These are phyloP conservation scores for Huntiella decipiens DNA, from an alignment of 2,329 filamentous ascomycete species.

Conservation along the genomic window DNA sequence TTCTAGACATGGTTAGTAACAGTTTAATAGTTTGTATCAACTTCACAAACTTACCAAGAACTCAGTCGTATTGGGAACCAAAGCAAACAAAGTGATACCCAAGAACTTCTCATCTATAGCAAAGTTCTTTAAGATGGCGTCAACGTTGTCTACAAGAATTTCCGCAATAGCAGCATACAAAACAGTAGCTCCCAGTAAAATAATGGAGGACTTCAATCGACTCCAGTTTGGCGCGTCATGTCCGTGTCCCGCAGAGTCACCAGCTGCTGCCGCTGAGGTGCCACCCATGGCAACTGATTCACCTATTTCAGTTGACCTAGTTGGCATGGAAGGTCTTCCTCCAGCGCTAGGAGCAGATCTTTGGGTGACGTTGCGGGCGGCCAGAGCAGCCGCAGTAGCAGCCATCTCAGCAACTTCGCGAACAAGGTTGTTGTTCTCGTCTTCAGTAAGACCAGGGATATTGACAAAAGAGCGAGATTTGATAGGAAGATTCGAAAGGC, in stretches of 20 bases:
- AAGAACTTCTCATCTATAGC: slow-evolving; percentile 94
- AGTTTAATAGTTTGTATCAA: too few relatives aligned
- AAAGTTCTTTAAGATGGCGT: slow-evolving; percentile 80
- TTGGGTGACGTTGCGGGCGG: slow-evolving; percentile 49
- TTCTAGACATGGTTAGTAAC: slow-evolving; percentile 35
- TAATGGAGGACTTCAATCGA: slow-evolving; percentile 71
- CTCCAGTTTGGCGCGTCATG: slow-evolving; percentile 99
- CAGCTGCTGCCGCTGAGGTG: slow-evolving; percentile 16
- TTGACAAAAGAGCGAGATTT: slow-evolving; percentile 27
- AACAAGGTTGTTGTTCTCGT: slow-evolving; percentile 63
- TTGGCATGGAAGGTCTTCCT: slow-evolving; percentile 4
- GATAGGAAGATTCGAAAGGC: slow-evolving; percentile 27
- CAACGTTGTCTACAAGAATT: slow-evolving; percentile 90
- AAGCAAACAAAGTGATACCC: slow-evolving; percentile 85
- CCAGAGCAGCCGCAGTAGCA: slow-evolving; percentile 73
- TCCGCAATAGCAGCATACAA: slow-evolving; percentile 95
- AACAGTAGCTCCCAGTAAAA: slow-evolving; percentile 72
- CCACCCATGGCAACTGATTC: slow-evolving; percentile 12
- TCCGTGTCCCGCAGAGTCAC: slow-evolving; percentile 32
- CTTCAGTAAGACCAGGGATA: slow-evolving; percentile 55
- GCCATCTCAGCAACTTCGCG: slow-evolving; percentile 87
- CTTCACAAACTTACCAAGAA: slow-evolving; percentile 50
- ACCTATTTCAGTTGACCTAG: slow-evolving; percentile 12
- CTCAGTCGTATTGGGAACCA: slow-evolving; percentile 96
- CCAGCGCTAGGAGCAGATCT: neutral